Base-by-base conservation (phyloP, 169 alveolate genomes). In the Plasmodium knowlesi region DNA sequence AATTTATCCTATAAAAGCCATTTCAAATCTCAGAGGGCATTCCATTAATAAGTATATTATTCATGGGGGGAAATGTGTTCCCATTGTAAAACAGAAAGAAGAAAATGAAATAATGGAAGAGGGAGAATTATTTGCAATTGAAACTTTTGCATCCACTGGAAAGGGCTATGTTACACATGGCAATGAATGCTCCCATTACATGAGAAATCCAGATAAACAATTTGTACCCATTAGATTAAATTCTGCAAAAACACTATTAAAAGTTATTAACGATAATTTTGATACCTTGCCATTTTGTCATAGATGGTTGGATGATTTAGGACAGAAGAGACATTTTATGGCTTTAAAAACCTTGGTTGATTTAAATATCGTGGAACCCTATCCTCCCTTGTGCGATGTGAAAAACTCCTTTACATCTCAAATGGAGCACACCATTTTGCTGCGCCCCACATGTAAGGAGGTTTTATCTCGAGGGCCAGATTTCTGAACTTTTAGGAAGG, bases 111-210 rank as follows among this genome's bases (percentile, higher is more conserved):
- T 97, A 78, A 99, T 99, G 99, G 99, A 98, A 95, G 99, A 99
- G 96, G 99, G 99, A 10, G 99, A 99, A 94, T 94, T 98, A 79
- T 99, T 98, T 96, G 99, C 99, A 8, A 99, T 99, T 19, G 99
- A 99, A 95, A 99, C 99, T 5, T 99, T 99, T 95, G 99, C 99
- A 46, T 96, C 99, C 0, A 99, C 99, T 19, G 99, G 99, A 61
- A 98, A 98, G 89, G 99, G 99, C 3, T 92, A 84, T 54, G 98
- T 97, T 25, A 81, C 97, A 92, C 99, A 98, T 89, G 98, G 97
- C 12, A 92, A 95, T 92, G 99, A 98, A 32, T 98, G 99, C 93
- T 98, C 99, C 9, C 99, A 99, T 95, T 99, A 98, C 96, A 99
- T 99, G 99, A 98, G 98, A 96, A 98, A 97, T 92, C 98, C 96